These are phyloP conservation scores for Phaseolus coccineus DNA, from an alignment of 331 rosid genomes.

Conservation along the genomic window DNA sequence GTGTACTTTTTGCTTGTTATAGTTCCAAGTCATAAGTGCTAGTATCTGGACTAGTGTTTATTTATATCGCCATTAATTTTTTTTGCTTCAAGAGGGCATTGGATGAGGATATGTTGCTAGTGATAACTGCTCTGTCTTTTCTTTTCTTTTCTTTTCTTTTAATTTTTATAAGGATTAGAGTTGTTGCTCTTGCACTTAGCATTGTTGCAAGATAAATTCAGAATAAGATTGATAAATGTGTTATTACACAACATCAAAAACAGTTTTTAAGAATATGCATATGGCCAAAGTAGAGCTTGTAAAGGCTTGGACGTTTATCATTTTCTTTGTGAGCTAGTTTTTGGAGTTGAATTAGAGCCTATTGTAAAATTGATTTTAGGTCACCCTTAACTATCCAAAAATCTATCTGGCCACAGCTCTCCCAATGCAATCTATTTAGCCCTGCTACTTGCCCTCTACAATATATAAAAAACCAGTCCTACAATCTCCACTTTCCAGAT, in stretches of 20 bases:
- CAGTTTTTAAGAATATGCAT: not conserved
- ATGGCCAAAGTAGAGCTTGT: not conserved
- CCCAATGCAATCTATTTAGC: not conserved
- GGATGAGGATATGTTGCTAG: conserved; percentile 25
- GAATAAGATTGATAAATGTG: conserved; percentile 29
- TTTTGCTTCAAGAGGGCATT: conserved; percentile 7
- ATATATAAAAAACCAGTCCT: not conserved
- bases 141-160: not conserved
- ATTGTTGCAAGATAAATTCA: conserved; percentile 19
- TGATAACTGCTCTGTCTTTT: conserved; percentile 20
- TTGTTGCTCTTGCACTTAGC: conserved; percentile 22
- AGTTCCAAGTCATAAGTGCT: not conserved
- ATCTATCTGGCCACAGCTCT: not conserved
- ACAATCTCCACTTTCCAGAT: not conserved
- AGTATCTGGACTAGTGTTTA: conserved; percentile 14
- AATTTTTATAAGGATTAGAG: conserved; percentile 7
- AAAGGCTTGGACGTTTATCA: not conserved
- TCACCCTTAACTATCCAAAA: not conserved
- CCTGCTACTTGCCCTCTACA: not conserved
- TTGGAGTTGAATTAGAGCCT: not conserved
- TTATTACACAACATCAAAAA: not conserved
- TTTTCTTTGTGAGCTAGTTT: not conserved
- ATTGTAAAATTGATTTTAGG: not conserved
- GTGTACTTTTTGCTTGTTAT: conserved; percentile 1
- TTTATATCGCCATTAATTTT: not conserved